Conservation (phyloP, 441 rosid genomes). For the Pelargonium citronellum region DNA sequence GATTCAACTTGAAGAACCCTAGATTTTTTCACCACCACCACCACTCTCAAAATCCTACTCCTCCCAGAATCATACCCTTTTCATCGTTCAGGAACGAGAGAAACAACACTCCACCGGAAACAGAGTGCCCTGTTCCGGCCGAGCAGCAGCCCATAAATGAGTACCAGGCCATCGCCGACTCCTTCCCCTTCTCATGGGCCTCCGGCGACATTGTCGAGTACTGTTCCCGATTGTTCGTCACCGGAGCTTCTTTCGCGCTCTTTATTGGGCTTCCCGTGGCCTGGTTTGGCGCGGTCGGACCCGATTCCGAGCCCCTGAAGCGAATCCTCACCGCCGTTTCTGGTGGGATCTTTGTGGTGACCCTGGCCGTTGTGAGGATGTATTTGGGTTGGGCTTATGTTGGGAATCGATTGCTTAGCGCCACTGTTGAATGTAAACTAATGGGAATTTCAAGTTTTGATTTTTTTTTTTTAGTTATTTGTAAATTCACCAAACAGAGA, state of each 20-base stretch:
- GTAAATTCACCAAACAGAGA: background rate
- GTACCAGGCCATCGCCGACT: slow-evolving; percentile 64
- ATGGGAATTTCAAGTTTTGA: background rate
- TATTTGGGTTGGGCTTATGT: slow-evolving; percentile 96
- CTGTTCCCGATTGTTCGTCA: slow-evolving; percentile 49
- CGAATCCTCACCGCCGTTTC: slow-evolving; percentile 51
- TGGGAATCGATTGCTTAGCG: slow-evolving; percentile 87
- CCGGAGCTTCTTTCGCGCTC: slow-evolving; percentile 68
- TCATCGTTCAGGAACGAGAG: slow-evolving; percentile 43
- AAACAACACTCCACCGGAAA: slow-evolving; percentile 49
- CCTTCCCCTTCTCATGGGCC: slow-evolving; percentile 86
- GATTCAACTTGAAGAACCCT: slow-evolving; percentile 14
- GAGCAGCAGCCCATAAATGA: slow-evolving; percentile 83
- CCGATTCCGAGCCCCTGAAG: slow-evolving; percentile 54
- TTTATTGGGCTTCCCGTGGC: slow-evolving; percentile 72
- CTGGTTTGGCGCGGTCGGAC: slow-evolving; percentile 70
- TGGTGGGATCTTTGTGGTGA: slow-evolving; percentile 71
- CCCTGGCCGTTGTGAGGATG: slow-evolving; percentile 79
- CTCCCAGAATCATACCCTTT: slow-evolving; percentile 18
- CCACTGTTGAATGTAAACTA: slow-evolving; percentile 74
- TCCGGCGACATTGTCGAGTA: slow-evolving; percentile 48
- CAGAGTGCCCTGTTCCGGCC: slow-evolving; percentile 74
- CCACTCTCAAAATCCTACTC: slow-evolving; percentile 11
- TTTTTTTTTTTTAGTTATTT: background rate
- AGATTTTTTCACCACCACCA: slow-evolving; percentile 23